Evolutionary conservation across 176 grass and related monocot species (phyloP), one percentile per base, ranked within the genome.

Genomic region (Thinopyrum elongatum): DNA sequence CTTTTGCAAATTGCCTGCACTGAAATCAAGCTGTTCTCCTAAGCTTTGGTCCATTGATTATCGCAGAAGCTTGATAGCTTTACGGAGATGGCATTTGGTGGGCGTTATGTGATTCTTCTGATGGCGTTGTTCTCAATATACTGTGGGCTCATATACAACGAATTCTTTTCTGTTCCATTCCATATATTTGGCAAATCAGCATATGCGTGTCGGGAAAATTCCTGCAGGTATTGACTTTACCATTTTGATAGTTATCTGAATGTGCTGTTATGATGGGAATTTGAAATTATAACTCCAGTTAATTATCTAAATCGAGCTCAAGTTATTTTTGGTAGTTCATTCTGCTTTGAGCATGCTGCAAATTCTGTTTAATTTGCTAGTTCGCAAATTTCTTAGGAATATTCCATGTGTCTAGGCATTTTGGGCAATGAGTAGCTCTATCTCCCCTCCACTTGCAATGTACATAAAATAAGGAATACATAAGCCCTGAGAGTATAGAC

Each of bases 61-160:
- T 87, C 80, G 16, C 94, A 99, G 97, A 99, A 99, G 82, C 97
- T 99, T 19, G 87, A 83, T 33, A 99, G 97, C 85, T 99, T 99
- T 91, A 94, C 85, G 97, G 97, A 99, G 80, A 93, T 99, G 92
- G 97, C 97, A 83, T 99, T 99, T 90, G 97, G 97, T 47, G 97
- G 97, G 68, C 92, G 97, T 70, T 99, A 99, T 90, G 89, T 99
- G 82, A 90, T 99, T 84, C 92, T 99, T 91, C 79, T 99, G 89
- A 99, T 99, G 97, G 90, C 97, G 74, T 75, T 99, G 69, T 99
- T 99, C 84, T 99, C 97, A 87, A 99, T 99, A 92, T 99, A 99
- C 72, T 99, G 97, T 91, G 97, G 97, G 42, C 88, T 99, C 83
- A 86, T 99, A 94, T 99, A 99, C 84, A 99, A 99, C 30, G 97